These are phyloP conservation scores for Chalaropsis thielavioides DNA, from an alignment of 2,329 filamentous ascomycete species.

Conservation along the genomic window DNA sequence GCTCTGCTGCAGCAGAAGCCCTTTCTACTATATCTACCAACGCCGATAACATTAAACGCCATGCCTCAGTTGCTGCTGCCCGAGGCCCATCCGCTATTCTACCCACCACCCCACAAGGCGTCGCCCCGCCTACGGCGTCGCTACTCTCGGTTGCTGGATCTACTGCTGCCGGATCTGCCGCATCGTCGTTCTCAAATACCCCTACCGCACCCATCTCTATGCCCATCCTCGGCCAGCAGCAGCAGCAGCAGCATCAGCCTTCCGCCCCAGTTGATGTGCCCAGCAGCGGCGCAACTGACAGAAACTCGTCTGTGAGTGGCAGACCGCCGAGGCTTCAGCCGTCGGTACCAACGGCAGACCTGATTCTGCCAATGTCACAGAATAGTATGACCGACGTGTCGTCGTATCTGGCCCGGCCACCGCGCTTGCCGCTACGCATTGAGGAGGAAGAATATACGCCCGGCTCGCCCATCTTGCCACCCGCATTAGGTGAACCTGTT, in stretches of 20 bases:
- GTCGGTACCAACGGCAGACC: slow-evolving; percentile 12
- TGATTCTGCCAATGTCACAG: slow-evolving; percentile 31
- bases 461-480: slow-evolving; percentile 73
- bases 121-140: slow-evolving; percentile 47
- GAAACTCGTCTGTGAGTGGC: not conserved
- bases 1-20: not conserved
- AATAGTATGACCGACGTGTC: slow-evolving; percentile 49
- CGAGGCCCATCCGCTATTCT: slow-evolving; percentile 22
- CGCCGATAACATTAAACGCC: not conserved
- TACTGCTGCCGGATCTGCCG: slow-evolving; percentile 25
- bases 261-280: slow-evolving; percentile 15
- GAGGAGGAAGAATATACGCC: slow-evolving; percentile 82
- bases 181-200: not conserved
- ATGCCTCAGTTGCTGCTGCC: not conserved
- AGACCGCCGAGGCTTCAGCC: slow-evolving; percentile 13
- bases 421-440: slow-evolving; percentile 80
- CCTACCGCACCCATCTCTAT: slow-evolving; percentile 25
- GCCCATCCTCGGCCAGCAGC: slow-evolving; percentile 5
- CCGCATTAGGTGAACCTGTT: slow-evolving; percentile 30
- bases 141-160: slow-evolving; percentile 46
- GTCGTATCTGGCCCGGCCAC: slow-evolving; percentile 55
- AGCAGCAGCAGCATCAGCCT: slow-evolving; percentile 8
- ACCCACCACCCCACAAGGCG: slow-evolving; percentile 40
- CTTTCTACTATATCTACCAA: not conserved
- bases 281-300: slow-evolving; percentile 8